phyloP scores from a whole-genome alignment of 192 early-diverging fungal species.

The Dissophora globulifera region DNA sequence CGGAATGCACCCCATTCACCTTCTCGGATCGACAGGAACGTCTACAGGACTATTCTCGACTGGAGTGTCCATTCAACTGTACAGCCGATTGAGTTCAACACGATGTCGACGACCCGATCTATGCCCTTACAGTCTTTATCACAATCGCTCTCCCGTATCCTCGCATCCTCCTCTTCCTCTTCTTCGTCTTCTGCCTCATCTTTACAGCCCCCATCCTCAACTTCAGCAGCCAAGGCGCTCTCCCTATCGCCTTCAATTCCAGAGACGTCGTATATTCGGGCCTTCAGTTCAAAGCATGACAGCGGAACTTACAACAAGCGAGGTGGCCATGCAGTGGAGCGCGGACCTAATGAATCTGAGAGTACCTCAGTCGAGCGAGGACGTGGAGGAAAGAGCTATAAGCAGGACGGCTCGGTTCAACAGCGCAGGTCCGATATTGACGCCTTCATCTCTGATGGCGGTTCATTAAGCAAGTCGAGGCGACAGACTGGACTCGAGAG shows the following conservation, averaged over 20 bases:
- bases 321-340: neutral
- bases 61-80: conserved; percentile 42
- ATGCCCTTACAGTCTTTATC: neutral
- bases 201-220: no score
- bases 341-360: neutral
- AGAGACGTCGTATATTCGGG: neutral
- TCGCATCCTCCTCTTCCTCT: neutral
- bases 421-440: no score
- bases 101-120: neutral
- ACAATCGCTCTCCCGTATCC: neutral
- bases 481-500: no score
- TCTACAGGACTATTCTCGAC: conserved; percentile 31
- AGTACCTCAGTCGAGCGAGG: no score
- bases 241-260: neutral
- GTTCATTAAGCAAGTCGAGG: no score
- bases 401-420: no score
- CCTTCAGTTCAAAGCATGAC: neutral
- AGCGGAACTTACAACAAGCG: neutral
- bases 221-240: no score
- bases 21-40: neutral
- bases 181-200: no score
- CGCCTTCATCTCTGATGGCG: no score
- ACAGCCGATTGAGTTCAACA: conserved; percentile 20
- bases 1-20: conserved; percentile 7
- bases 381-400: no score